Conservation (phyloP, 495 filamentous ascomycete species). For the Penicillium psychrofluorescens region DNA sequence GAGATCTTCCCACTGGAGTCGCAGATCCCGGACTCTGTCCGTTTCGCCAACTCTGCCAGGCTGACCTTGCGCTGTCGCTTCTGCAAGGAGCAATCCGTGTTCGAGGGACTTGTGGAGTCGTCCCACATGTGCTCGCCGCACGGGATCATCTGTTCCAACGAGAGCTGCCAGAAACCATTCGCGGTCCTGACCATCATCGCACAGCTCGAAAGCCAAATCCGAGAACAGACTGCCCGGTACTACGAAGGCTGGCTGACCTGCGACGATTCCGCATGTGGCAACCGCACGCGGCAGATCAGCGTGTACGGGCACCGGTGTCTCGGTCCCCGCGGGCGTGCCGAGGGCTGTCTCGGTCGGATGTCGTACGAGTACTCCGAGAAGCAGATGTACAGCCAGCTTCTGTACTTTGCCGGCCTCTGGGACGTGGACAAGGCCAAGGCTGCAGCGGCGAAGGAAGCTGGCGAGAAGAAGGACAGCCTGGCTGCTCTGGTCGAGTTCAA, state of each 20-base stretch:
- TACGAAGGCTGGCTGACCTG: conserved; percentile 90
- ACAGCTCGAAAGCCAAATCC: conserved; percentile 79
- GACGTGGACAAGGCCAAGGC: conserved; percentile 77
- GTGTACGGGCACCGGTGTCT: conserved; percentile 89
- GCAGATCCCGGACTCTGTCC: conserved; percentile 76
- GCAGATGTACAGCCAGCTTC: conserved; percentile 85
- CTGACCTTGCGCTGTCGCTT: conserved; percentile 70
- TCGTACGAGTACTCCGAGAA: conserved; percentile 81
- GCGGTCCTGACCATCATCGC: conserved; percentile 68
- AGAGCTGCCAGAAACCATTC: conserved; percentile 54
- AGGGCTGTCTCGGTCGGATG: conserved; percentile 85
- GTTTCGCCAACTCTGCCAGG: conserved; percentile 73
- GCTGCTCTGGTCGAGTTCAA: conserved; percentile 73
- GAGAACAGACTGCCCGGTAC: conserved; percentile 69
- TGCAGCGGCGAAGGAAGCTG: conserved; percentile 36
- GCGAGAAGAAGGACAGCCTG: conserved; percentile 52
- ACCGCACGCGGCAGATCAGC: conserved; percentile 81
- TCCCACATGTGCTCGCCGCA: conserved; percentile 53
- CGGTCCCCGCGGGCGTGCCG: conserved; percentile 72
- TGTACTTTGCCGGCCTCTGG: conserved; percentile 80
- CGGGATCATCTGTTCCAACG: conserved; percentile 66
- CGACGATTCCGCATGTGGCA: conserved; percentile 79
- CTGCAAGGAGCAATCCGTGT: conserved; percentile 65
- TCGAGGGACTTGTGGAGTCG: conserved; percentile 62
- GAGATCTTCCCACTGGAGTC: conserved; percentile 82